Percentiles rank a stretch among this genome's conserved stretches.
Evolutionary conservation across 768 basidiomycete genomes (phyloP).

Genomic region (Calocybe gangraenosa): DNA sequence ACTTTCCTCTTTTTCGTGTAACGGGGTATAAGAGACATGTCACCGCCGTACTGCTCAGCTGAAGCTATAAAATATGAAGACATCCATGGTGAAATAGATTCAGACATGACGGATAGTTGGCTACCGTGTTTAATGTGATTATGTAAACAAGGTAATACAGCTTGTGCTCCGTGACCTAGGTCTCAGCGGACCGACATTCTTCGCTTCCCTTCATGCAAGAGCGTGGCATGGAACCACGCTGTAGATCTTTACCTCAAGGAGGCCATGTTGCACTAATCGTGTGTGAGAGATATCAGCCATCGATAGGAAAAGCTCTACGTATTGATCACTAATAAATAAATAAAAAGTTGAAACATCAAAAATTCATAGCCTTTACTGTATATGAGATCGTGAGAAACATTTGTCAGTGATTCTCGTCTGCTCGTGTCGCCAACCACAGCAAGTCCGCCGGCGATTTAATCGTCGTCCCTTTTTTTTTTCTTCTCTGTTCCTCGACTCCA

Average conservation of each 20-base stretch:
- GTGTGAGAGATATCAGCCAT: background rate
- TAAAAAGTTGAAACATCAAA: no score
- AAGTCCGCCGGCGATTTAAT: conserved; percentile 8
- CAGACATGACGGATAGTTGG: no score
- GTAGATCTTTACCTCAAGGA: conserved; percentile 10
- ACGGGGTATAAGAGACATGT: conserved; percentile 30
- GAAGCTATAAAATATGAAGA: conserved; percentile 42
- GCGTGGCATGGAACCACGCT: conserved; percentile 3
- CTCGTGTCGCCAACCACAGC: conserved; percentile 6
- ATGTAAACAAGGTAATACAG: no score
- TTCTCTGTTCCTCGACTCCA: no score
- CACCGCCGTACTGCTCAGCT: conserved; percentile 49
- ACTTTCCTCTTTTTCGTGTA: conserved; percentile 43
- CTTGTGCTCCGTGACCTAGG: background rate
- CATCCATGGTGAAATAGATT: conserved; percentile 52
- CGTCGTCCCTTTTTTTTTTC: conserved; percentile 3
- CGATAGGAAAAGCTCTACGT: no score
- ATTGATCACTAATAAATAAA: no score
- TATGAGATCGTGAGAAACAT: conserved; percentile 16
- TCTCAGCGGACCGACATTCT: background rate
- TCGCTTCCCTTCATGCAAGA: conserved; percentile 9
- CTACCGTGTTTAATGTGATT: no score
- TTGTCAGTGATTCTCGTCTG: conserved; percentile 16
- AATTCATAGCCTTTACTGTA: no score
- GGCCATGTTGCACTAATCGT: background rate